Conservation (phyloP, 345 rosid species). For the Eucalyptus polybractea region DNA sequence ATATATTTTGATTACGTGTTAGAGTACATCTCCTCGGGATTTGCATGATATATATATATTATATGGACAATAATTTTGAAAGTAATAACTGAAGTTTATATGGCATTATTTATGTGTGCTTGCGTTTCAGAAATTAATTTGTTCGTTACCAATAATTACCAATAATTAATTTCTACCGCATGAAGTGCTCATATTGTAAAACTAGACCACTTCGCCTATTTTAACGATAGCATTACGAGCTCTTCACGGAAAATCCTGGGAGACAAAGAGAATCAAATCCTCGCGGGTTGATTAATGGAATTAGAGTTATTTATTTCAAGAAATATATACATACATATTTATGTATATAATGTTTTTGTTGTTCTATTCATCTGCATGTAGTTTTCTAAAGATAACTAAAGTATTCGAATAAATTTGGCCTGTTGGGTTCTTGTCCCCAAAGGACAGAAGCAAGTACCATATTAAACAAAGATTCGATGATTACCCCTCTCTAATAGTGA, state of each 20-base stretch:
- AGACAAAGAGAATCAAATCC: not conserved
- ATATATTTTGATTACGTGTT: not conserved
- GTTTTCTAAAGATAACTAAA: not conserved
- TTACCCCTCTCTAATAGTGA: not conserved
- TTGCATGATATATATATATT: not conserved
- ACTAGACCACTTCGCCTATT: not conserved
- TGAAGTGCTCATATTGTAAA: not conserved
- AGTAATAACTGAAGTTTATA: not conserved
- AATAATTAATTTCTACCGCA: not conserved
- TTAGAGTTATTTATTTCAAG: not conserved
- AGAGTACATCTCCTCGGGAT: not conserved
- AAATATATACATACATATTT: not conserved
- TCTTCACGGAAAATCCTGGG: not conserved
- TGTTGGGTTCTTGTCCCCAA: not conserved
- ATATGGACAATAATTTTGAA: not conserved
- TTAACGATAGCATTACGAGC: not conserved
- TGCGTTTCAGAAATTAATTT: not conserved
- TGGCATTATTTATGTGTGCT: not conserved
- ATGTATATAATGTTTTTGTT: not conserved
- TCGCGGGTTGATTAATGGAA: not conserved
- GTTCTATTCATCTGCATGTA: not conserved
- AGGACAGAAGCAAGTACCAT: not conserved
- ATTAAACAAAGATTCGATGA: not conserved
- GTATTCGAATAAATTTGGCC: not conserved
- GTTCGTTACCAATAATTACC: not conserved